Conservation (phyloP, 768 basidiomycete species). For the Boletus rex-veris region DNA sequence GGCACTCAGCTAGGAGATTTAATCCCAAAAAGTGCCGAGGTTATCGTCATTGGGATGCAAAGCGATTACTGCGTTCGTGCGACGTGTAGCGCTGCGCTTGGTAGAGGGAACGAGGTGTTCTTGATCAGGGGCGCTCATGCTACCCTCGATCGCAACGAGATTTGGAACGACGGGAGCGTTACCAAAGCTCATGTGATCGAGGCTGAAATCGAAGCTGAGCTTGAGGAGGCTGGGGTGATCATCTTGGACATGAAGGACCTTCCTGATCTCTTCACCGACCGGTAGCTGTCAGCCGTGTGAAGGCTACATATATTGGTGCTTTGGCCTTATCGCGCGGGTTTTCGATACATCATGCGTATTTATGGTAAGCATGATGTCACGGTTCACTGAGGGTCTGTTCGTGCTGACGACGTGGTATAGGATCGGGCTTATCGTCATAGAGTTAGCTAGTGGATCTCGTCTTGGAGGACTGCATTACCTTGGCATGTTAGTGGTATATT, state of each 20-base stretch:
- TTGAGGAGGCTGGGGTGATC: conserved; percentile 66
- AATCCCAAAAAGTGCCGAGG: conserved; percentile 52
- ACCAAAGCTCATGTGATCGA: conserved; percentile 52
- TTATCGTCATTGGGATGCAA: conserved; percentile 64
- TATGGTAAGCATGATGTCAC: conserved; percentile 9
- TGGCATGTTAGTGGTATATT: not conserved
- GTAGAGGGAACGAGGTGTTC: conserved; percentile 62
- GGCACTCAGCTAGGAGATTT: conserved; percentile 52
- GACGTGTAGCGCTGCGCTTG: conserved; percentile 60
- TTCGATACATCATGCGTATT: not conserved
- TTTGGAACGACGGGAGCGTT: conserved; percentile 52
- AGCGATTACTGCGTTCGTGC: conserved; percentile 58
- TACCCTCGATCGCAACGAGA: conserved; percentile 64
- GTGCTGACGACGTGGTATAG: not conserved
- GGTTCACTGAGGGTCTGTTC: not conserved
- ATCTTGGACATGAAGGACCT: conserved; percentile 67
- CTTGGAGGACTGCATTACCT: not conserved
- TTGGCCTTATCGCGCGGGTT: not conserved
- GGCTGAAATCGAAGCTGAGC: conserved; percentile 58
- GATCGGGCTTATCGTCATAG: not conserved
- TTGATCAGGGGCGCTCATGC: conserved; percentile 63
- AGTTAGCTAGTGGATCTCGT: not conserved
- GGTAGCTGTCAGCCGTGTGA: conserved; percentile 32
- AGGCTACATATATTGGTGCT: not conserved
- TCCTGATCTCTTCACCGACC: conserved; percentile 53